Evolutionary conservation across 257 asterid species (phyloP).

Genomic region (Nyctanthes arbortristis): DNA sequence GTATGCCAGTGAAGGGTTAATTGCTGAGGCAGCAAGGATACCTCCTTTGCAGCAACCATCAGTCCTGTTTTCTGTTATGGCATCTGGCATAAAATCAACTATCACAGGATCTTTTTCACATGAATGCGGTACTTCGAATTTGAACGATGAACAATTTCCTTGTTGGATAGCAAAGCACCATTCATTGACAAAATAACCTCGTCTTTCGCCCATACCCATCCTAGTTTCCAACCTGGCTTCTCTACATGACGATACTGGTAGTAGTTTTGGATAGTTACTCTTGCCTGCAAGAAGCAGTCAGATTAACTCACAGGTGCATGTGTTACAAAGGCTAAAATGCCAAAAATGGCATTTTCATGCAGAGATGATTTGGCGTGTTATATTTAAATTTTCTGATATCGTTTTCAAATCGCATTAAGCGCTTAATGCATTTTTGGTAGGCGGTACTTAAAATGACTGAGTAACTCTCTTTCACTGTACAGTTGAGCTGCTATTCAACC

Average conservation of each 20-base stretch:
- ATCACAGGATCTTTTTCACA: constrained; percentile 52
- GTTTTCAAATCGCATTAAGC: not conserved
- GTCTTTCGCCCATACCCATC: constrained; percentile 59
- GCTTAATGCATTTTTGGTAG: not conserved
- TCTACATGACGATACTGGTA: constrained; percentile 65
- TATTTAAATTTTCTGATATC: too few relatives aligned
- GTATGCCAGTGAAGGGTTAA: constrained; percentile 42
- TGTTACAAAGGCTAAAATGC: not conserved
- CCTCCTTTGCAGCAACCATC: constrained; percentile 62
- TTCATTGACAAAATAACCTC: constrained; percentile 64
- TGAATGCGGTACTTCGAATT: constrained; percentile 50
- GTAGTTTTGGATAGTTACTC: constrained; percentile 65
- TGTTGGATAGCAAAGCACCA: constrained; percentile 59
- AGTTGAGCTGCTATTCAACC: not conserved
- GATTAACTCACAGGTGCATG: not conserved
- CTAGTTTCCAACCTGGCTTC: constrained; percentile 67
- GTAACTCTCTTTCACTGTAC: not conserved
- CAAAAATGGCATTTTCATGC: not conserved
- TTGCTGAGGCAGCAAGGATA: constrained; percentile 47
- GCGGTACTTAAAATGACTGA: not conserved
- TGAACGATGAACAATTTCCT: constrained; percentile 64
- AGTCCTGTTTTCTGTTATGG: constrained; percentile 32
- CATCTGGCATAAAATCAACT: constrained; percentile 46
- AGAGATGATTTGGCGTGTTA: not conserved
- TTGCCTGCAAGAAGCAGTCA: constrained; percentile 41